Percentiles rank a stretch among this genome's conserved stretches.
Evolutionary conservation across 2,329 filamentous ascomycete genomes (phyloP).

Genomic region (Nigrospora oryzae): DNA sequence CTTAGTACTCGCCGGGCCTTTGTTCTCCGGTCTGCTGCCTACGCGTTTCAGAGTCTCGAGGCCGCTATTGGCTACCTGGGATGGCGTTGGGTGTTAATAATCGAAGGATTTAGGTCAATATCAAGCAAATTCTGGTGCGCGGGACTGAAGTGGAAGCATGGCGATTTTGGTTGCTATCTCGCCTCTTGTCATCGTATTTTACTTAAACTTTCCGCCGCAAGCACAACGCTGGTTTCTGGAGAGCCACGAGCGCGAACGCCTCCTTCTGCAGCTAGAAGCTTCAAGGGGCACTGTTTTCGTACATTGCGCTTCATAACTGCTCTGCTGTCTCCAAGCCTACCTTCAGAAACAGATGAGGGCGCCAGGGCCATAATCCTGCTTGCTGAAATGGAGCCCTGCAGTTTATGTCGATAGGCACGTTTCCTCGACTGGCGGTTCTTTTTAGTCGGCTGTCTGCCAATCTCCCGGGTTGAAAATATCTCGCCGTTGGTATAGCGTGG

Average conservation of each 20-base stretch:
- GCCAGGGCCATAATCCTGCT: no score
- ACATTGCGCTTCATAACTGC: no score
- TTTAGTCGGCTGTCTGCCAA: slow-evolving; percentile 30
- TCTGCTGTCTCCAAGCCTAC: no score
- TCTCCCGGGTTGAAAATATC: slow-evolving; percentile 27
- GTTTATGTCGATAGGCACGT: slow-evolving; percentile 18
- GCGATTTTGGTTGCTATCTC: slow-evolving; percentile 13
- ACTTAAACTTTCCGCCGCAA: slow-evolving; percentile 17
- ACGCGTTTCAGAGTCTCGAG: slow-evolving; percentile 28
- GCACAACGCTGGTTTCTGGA: slow-evolving; percentile 18
- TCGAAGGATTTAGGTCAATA: slow-evolving; percentile 12
- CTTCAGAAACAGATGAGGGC: no score
- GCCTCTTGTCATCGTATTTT: slow-evolving; percentile 10
- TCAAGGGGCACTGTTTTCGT: slow-evolving; percentile 16
- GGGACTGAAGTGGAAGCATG: neutral
- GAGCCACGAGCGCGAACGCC: slow-evolving; percentile 11
- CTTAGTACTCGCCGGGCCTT: slow-evolving; percentile 27
- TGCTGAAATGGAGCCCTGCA: neutral
- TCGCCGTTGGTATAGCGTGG: slow-evolving; percentile 30
- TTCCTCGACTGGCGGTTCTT: slow-evolving; percentile 18
- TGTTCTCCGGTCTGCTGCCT: slow-evolving; percentile 31
- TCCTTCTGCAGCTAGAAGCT: slow-evolving; percentile 11
- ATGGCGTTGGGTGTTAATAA: slow-evolving; percentile 39
- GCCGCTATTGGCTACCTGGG: slow-evolving; percentile 26
- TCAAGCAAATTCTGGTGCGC: neutral